Base-by-base conservation (phyloP, 345 rosid species). In the Lepidium didymum region DNA sequence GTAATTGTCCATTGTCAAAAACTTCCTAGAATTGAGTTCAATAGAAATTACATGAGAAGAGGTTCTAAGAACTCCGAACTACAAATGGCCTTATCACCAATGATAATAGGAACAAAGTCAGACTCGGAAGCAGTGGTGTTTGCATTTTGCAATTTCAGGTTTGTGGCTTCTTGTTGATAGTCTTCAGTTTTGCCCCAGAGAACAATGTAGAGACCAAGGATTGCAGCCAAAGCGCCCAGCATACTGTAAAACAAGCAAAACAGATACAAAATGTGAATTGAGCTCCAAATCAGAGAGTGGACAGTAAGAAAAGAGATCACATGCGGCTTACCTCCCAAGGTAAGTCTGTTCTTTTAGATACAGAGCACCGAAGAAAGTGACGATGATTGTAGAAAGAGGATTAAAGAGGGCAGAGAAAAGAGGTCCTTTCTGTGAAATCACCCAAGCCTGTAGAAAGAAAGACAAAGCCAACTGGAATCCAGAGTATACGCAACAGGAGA, bases 101-200 rank as follows among this genome's bases (percentile, higher is more conserved):
- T 67, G 49, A 73, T 0, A 33, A 77, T 55, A 19, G 84, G 71
- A 13, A 63, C 75, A 37, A 27, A 63, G 56, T 75, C 78, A 54
- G 59, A 21, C 5, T 75, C 46, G 1, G 64, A 61, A 13, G 5
- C 0, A 31, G 8, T 54, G 5, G 38, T 60, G 27, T 75, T 29
- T 53, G 73, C 78, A 15, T 62, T 36, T 37, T 50, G 67, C 21
- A 52, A 9, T 70, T 82, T 79, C 8, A 73, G 52, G 53, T 80
- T 64, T 12, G 36, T 34, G 4, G 3, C 52, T 64, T 34, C 56
- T 53, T 64, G 78, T 65, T 56, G 61, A 16, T 73, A 64, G 64
- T 89, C 93, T 68, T 83, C 67, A 7, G 86, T 80, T 59, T 85
- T 87, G 0, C 91, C 91, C 93, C 93, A 87, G 1, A 87, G 81